These are phyloP conservation scores for Soucietia sequanensis DNA, from an alignment of 805 yeast species.

Conservation along the genomic window DNA sequence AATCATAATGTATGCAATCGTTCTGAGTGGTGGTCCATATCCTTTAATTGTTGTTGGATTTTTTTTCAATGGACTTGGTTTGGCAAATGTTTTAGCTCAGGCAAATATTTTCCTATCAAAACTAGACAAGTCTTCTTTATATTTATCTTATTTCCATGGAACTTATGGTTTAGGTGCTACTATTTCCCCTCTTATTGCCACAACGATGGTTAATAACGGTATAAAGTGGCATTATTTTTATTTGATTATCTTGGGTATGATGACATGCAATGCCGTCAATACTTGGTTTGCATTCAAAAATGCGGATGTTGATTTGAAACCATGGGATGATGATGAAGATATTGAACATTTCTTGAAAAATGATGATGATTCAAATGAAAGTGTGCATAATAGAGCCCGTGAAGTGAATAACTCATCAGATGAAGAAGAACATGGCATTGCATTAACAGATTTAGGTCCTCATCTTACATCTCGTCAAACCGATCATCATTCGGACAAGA, in stretches of 20 bases:
- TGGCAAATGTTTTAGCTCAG: conserved; percentile 19
- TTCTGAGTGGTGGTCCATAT: conserved; percentile 18
- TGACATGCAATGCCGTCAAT: conserved; percentile 11
- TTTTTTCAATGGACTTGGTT: conserved; percentile 22
- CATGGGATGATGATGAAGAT: conserved; percentile 14
- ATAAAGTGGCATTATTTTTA: conserved; percentile 22
- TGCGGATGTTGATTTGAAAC: conserved; percentile 17
- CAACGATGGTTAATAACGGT: conserved; percentile 17
- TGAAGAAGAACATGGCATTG: conserved; percentile 1
- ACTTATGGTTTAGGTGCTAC: conserved; percentile 25
- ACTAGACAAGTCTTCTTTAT: conserved; percentile 14
- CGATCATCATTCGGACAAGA: neutral
- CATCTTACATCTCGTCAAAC: neutral
- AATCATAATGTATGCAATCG: conserved; percentile 14
- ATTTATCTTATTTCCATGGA: conserved; percentile 19
- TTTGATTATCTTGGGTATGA: conserved; percentile 16
- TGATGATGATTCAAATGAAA: neutral
- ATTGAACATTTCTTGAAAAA: no score
- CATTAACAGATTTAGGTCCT: conserved; percentile 2
- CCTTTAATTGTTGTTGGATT: conserved; percentile 20
- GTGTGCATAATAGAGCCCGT: neutral
- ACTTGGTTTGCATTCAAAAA: conserved; percentile 13
- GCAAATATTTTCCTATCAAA: conserved; percentile 18
- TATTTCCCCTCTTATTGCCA: conserved; percentile 23
- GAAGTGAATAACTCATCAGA: conserved; percentile 2